Evolutionary conservation across 495 filamentous ascomycete genomes (phyloP).

Genomic region (Penicillium angulare): DNA sequence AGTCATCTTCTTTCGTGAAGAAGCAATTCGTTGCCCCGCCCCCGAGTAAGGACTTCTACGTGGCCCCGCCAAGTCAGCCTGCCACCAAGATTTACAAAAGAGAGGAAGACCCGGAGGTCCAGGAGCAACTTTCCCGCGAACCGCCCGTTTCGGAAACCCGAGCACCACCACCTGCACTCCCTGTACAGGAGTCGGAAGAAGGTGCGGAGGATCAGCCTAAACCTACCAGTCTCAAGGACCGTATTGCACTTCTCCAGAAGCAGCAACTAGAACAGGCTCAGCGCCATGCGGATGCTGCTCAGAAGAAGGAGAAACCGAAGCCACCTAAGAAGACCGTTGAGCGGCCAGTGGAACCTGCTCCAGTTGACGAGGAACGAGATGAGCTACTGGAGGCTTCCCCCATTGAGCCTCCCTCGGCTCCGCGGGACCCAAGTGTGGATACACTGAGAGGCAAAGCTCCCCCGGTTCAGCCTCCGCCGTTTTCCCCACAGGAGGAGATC

Average conservation of each 20-base stretch:
- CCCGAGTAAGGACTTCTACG: conserved; percentile 88
- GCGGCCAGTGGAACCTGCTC: conserved; percentile 33
- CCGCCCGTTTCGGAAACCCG: conserved; percentile 51
- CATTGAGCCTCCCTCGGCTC: conserved; percentile 39
- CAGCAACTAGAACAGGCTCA: conserved; percentile 86
- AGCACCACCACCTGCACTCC: conserved; percentile 49
- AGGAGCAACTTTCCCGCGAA: conserved; percentile 53
- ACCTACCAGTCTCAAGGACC: conserved; percentile 87
- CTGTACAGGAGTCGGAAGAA: conserved; percentile 53
- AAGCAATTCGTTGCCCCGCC: conserved; percentile 98
- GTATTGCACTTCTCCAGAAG: conserved; percentile 89
- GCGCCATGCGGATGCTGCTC: conserved; percentile 72
- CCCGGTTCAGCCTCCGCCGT: conserved; percentile 44
- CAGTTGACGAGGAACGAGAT: conserved; percentile 14
- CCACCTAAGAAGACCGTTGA: conserved; percentile 80
- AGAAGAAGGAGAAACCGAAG: conserved; percentile 88
- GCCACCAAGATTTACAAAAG: conserved; percentile 77
- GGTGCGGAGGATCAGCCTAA: conserved; percentile 74
- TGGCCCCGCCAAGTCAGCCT: conserved; percentile 67
- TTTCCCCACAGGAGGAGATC: conserved; percentile 48
- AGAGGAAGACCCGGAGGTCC: conserved; percentile 85
- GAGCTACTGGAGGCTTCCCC: conserved; percentile 40
- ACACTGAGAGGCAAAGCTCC: conserved; percentile 42
- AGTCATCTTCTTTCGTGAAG: conserved; percentile 76
- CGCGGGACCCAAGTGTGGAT: conserved; percentile 59